phyloP scores from a whole-genome alignment of 192 early-diverging fungal genomes.

The Backusella circina region DNA sequence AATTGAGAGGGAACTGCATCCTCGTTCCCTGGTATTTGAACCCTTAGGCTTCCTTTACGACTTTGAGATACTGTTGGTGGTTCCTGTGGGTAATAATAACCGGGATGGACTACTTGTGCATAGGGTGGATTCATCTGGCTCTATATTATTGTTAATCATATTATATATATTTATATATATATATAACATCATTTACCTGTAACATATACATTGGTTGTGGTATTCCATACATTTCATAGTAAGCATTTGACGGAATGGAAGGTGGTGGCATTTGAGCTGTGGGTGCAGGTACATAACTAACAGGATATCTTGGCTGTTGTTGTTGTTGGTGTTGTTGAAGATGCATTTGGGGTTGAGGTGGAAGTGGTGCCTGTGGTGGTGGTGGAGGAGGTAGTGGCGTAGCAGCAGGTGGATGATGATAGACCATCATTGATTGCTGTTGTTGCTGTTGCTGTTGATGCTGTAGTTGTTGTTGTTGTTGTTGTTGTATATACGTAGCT shows the following conservation, averaged over 20 bases:
- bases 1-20: conserved; percentile 53
- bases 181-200: conserved; percentile 13
- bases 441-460: conserved; percentile 21
- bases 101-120: conserved; percentile 5
- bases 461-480: conserved; percentile 18
- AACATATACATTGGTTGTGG: conserved; percentile 32
- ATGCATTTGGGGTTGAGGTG: background rate
- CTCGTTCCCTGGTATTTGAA: conserved; percentile 41
- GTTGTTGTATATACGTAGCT: background rate
- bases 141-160: background rate
- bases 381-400: background rate
- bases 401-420: background rate
- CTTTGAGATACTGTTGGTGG: background rate
- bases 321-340: background rate
- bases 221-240: conserved; percentile 13
- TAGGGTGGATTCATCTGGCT: background rate
- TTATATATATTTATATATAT: background rate
- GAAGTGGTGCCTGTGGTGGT: background rate
- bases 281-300: background rate
- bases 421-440: conserved; percentile 12
- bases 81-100: background rate
- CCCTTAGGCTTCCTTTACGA: conserved; percentile 21
- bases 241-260: background rate
- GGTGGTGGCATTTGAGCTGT: background rate
- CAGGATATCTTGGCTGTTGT: background rate